Conservation (phyloP, 106 monocot species). For the Dioscorea alata region DNA sequence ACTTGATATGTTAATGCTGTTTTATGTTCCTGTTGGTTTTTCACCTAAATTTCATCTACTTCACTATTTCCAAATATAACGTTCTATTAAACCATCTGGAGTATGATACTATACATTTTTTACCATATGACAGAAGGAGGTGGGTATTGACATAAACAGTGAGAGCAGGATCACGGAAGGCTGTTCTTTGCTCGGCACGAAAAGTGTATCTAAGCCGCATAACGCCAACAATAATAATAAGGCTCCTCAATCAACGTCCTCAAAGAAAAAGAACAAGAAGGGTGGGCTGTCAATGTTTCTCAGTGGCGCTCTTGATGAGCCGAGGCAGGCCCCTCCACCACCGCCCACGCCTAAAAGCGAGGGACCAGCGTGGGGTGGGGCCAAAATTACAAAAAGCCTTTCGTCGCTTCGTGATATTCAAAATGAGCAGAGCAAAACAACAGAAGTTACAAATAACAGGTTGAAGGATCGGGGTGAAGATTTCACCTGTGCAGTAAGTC, state of each 20-base stretch:
- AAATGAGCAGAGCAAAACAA: constrained; percentile 75
- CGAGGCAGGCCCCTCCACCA: constrained; percentile 41
- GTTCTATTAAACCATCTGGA: too few species aligned
- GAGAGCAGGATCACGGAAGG: constrained; percentile 20
- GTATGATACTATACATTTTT: not conserved
- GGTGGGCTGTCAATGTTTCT: constrained; percentile 95
- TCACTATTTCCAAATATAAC: too few species aligned
- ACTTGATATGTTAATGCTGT: not conserved
- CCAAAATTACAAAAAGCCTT: constrained; percentile 41
- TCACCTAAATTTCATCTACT: too few species aligned
- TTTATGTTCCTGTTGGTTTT: too few species aligned
- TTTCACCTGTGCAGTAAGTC: constrained; percentile 13
- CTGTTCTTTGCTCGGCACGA: constrained; percentile 17
- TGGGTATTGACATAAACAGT: constrained; percentile 6
- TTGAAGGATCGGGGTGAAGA: constrained; percentile 25
- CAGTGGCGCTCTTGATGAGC: constrained; percentile 92
- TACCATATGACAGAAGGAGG: constrained; percentile 31
- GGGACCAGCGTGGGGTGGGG: constrained; percentile 93
- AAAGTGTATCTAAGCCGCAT: constrained; percentile 16
- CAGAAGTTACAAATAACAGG: constrained; percentile 11
- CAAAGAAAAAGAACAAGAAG: constrained; percentile 90
- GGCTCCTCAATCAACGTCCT: constrained; percentile 14
- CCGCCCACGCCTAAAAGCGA: constrained; percentile 70
- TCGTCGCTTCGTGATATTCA: constrained; percentile 85
- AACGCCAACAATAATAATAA: constrained; percentile 17